A percentile compares a stretch with the other conserved stretches of the same genome.
Evolutionary conservation across 2,329 filamentous ascomycete species (phyloP).

Genomic region (Claviceps citrina): DNA sequence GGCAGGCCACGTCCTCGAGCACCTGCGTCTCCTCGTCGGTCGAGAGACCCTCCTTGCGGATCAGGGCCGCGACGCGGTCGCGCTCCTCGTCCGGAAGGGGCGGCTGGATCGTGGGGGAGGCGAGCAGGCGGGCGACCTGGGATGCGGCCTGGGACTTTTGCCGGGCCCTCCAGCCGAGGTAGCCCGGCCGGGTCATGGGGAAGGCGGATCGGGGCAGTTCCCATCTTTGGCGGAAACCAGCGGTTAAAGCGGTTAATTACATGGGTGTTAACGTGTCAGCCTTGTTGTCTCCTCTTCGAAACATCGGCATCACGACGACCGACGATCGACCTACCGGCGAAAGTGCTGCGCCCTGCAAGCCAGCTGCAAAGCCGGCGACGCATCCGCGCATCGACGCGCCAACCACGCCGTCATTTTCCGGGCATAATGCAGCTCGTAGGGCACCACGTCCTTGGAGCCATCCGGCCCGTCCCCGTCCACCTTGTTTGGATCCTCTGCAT

Average conservation of each 20-base stretch:
- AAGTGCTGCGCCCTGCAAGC: conserved; percentile 79
- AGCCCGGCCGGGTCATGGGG: conserved; percentile 60
- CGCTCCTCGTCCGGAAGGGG: conserved; percentile 34
- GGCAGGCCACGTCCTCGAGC: conserved; percentile 71
- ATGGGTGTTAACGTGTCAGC: too few relatives aligned
- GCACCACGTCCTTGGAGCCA: conserved; percentile 28
- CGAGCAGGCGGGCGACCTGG: conserved; percentile 39
- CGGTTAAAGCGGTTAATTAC: too few relatives aligned
- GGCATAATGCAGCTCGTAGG: conserved; percentile 74
- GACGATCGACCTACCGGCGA: conserved; percentile 31
- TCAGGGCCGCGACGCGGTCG: conserved; percentile 50
- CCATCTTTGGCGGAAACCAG: too few relatives aligned
- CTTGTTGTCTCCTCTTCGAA: too few relatives aligned
- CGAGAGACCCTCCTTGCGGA: conserved; percentile 62
- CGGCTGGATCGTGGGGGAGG: conserved; percentile 20
- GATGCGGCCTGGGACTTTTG: conserved; percentile 50
- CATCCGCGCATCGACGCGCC: conserved; percentile 38
- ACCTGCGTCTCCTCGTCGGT: conserved; percentile 48
- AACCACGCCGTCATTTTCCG: conserved; percentile 67
- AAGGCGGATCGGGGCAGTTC: conserved; percentile 61
- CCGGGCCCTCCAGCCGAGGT: conserved; percentile 63
- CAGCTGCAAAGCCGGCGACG: conserved; percentile 52
- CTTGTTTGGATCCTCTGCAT: conserved; percentile 21
- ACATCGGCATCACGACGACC: not conserved
- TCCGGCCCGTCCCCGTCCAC: conserved; percentile 27